A percentile compares a stretch with the other conserved stretches of the same genome.
Evolutionary conservation across 2,329 filamentous ascomycete species (phyloP).

Genomic region (Fusarium oxysporum): DNA sequence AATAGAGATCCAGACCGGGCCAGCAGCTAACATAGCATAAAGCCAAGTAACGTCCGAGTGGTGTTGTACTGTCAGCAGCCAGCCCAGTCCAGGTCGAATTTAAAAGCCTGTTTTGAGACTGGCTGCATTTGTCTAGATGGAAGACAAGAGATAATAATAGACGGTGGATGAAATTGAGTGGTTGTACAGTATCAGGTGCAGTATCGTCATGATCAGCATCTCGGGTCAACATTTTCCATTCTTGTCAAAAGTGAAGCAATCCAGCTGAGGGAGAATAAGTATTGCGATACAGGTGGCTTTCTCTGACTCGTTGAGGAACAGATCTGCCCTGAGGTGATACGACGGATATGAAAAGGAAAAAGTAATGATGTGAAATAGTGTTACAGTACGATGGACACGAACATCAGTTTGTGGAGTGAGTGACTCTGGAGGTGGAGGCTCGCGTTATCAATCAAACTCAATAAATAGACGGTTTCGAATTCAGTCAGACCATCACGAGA

Average conservation of each 20-base stretch:
- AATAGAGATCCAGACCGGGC: conserved; percentile 36
- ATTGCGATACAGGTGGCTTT: conserved; percentile 5
- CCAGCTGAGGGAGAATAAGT: not conserved
- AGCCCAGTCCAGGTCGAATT: conserved; percentile 3
- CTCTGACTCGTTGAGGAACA: conserved; percentile 24
- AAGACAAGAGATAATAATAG: conserved; percentile 9
- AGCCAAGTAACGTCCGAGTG: conserved; percentile 9
- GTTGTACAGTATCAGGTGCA: conserved; percentile 24
- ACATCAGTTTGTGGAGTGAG: not conserved
- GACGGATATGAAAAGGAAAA: conserved; percentile 16
- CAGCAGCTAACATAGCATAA: conserved; percentile 22
- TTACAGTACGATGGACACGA: not conserved
- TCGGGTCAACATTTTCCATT: conserved; percentile 31
- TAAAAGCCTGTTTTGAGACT: conserved; percentile 36
- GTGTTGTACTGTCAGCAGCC: conserved; percentile 16
- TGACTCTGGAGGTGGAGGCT: conserved; percentile 13
- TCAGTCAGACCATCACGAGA: not conserved
- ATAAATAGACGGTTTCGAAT: not conserved
- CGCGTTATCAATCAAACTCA: conserved; percentile 15
- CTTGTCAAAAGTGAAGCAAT: conserved; percentile 23
- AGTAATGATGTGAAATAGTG: conserved; percentile 4
- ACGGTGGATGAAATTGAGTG: not conserved
- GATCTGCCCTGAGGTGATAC: conserved; percentile 31
- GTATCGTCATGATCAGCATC: conserved; percentile 36
- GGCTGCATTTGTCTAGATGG: conserved; percentile 13